These are phyloP conservation scores for Melocanna baccifera DNA, from an alignment of 176 grass and related monocot genomes.

Conservation along the genomic window DNA sequence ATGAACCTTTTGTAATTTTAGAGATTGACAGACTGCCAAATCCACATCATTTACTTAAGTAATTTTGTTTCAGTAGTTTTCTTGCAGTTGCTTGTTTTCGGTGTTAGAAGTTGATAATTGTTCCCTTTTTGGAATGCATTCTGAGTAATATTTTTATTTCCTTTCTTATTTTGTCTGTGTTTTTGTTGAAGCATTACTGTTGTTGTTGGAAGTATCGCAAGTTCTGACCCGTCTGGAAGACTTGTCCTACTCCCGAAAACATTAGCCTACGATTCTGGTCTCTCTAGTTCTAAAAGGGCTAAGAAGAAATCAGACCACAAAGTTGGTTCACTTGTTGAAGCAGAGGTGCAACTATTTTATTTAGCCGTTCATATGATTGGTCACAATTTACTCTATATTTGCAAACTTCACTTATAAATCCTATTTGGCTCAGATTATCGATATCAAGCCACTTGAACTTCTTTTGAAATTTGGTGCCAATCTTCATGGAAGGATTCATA, in stretches of 20 bases:
- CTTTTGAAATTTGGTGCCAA: slow-evolving; percentile 66
- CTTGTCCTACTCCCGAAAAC: slow-evolving; percentile 74
- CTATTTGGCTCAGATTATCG: slow-evolving; percentile 53
- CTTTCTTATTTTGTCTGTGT: background rate
- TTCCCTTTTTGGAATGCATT: background rate
- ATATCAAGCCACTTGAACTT: slow-evolving; percentile 86
- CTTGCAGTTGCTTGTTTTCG: background rate
- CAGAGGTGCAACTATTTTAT: slow-evolving; percentile 57
- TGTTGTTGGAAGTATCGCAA: slow-evolving; percentile 65
- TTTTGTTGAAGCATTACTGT: slow-evolving; percentile 59
- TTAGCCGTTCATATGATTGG: background rate
- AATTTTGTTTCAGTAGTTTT: background rate
- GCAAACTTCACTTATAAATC: slow-evolving; percentile 3
- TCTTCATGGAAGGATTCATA: slow-evolving; percentile 77
- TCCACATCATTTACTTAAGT: background rate
- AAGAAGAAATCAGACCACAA: slow-evolving; percentile 64
- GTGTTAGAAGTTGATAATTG: background rate
- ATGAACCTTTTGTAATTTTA: background rate
- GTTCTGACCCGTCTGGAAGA: slow-evolving; percentile 56
- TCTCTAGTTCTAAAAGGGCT: slow-evolving; percentile 54
- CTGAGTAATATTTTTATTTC: background rate
- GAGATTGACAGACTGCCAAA: background rate
- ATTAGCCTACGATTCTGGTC: slow-evolving; percentile 33
- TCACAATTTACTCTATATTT: slow-evolving; percentile 16
- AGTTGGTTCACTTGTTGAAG: slow-evolving; percentile 80